Base-by-base conservation (phyloP, 1,284 basidiomycete genomes). In the Singerocomus inundabilis region DNA sequence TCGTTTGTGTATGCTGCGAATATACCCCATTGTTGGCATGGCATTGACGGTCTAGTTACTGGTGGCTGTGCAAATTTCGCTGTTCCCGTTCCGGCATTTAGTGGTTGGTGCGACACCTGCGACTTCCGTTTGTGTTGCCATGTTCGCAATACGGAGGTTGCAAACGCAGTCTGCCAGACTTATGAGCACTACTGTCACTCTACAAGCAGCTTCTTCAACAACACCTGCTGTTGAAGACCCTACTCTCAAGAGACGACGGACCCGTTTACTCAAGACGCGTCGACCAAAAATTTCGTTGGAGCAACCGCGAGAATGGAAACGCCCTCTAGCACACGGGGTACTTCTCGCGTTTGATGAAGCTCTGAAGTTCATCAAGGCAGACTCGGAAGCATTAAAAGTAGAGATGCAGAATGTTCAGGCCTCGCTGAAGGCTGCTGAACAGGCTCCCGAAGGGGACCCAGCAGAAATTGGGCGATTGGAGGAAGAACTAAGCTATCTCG, bases 271-370 rank as follows among this genome's bases (percentile, higher is more conserved):
- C 34, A 70, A 55, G 46, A 39, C 67, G 25, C 67, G 65, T 55
- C 66, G 84, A 13, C 77, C 84, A 4, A 56, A 63, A 25, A 82
- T 85, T 49, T 77, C 76, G 21, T 61, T 75, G 11, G 69, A 71
- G 36, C 66, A 68, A 2, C 83, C 82, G 6, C 72, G 79, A 26
- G 68, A 80, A 65, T 91, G 85, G 84, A 82, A 79, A 51, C 64
- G 78, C n/a, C 83, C 90, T 0, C 66, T 95, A 9, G 75, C 75
- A 18, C 68, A 71, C 16, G 91, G 91, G 7, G 73, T 82, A 7
- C 70, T 93, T 26, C 87, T 90, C 2, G 91, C 85, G 8, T 95
- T 92, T 59, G 93, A 96, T 70, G 78, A 87, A 54, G 91, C 92
- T 3, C 69, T 95, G 39, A 73, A 79, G 52, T 74, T 84, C 56